Evolutionary conservation across 1,139 yeast genomes (phyloP).

Genomic region (Taphrina communis): DNA sequence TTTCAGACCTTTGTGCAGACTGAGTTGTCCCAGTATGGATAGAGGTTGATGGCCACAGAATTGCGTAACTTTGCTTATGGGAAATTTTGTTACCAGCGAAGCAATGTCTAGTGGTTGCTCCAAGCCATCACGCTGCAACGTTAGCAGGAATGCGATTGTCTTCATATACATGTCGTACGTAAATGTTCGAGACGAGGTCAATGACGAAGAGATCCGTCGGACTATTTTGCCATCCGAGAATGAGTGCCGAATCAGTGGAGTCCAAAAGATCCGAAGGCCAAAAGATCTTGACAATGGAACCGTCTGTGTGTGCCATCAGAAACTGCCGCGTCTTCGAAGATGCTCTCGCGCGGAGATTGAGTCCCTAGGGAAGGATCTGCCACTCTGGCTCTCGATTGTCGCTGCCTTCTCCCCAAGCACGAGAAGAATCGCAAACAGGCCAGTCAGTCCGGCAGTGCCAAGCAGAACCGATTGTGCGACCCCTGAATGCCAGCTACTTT

Average conservation of each 20-base stretch:
- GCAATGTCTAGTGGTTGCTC: constrained; percentile 38
- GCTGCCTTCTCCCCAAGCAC: constrained; percentile 29
- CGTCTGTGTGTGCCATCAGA: constrained; percentile 41
- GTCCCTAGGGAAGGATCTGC: neutral
- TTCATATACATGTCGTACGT: constrained; percentile 2
- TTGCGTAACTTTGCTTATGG: constrained; percentile 29
- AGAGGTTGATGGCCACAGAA: constrained; percentile 40
- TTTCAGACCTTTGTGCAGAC: neutral
- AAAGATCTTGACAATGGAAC: constrained; percentile 44
- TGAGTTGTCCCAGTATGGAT: constrained; percentile 42
- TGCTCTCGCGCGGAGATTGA: constrained; percentile 48
- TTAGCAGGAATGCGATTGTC: constrained; percentile 1
- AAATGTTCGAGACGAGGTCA: constrained; percentile 40
- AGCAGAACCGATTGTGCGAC: neutral
- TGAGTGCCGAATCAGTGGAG: constrained; percentile 42
- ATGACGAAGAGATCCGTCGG: constrained; percentile 46
- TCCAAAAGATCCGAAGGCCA: constrained; percentile 47
- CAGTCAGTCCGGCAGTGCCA: constrained; percentile 8
- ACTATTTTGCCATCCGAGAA: constrained; percentile 47
- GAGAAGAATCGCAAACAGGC: constrained; percentile 11
- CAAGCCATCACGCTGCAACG: constrained; percentile 25
- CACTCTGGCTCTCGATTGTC: constrained; percentile 23
- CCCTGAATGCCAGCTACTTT: constrained; percentile 2
- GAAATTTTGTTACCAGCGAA: constrained; percentile 37
- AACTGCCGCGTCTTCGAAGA: constrained; percentile 48